Base-by-base conservation (phyloP, 1,284 basidiomycete species). In the Malassezia japonica region DNA sequence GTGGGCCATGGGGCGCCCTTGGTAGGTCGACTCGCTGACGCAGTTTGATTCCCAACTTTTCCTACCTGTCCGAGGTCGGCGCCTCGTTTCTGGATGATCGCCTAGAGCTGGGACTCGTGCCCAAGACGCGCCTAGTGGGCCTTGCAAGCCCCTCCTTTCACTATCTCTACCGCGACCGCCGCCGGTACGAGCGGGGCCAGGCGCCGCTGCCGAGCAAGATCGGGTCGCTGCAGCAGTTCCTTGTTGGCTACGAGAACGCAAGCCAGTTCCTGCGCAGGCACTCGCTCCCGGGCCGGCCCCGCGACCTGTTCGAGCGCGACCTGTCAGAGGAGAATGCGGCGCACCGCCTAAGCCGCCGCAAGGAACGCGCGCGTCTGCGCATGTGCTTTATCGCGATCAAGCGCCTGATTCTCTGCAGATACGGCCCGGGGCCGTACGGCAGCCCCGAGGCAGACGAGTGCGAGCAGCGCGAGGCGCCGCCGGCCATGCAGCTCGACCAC, bases 161-260 rank as follows among this genome's bases (percentile, higher is more conserved):
- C 50, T 72, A 72, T 36, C 51, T 59, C 21, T 69, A 62, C 50
- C 48, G 46, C 21, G 65, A 67, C 42, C 59, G 68, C n/a, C 43
- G 45, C n/a, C 61, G 60, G 1, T 61, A 49, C 32, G 65, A 66
- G 24, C 47, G 47, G 23, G 50, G 59, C n/a, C 15, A 23, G 10
- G 33, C 50, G 2, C 54, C 57, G 4, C 48, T 65, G 2, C 66
- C 66, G 8, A 46, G 54, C 34, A 69, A 69, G 76, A 83, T 89
- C 35, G 89, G 89, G 1, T 87, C 85, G 63, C 84, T 89, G 79
- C 88, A 94, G 67, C 82, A 82, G 49, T 92, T 92, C 74, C 75
- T 91, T 62, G 80, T 85, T 56, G 88, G 88, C 13, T 92, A 80
- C 65, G 80, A 82, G 75, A 89, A 91, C 72, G 86, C 86, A 0